Conservation (phyloP, 345 rosid genomes). For the Citrus cavaleriei region DNA sequence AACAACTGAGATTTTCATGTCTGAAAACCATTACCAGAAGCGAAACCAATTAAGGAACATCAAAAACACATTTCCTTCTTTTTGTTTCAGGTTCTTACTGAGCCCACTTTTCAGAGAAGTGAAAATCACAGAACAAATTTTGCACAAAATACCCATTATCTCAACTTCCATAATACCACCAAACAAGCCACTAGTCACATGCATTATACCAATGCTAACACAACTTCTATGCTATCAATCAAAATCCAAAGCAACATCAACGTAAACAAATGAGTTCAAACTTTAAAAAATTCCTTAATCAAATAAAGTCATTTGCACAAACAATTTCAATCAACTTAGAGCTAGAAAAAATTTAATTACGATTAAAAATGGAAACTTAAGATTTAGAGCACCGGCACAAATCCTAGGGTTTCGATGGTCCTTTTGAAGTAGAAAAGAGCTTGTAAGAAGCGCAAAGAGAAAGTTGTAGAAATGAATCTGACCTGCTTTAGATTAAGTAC, state of each 20-base stretch:
- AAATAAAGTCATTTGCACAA: background rate
- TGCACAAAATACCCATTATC: background rate
- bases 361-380: background rate
- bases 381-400: slow-evolving; percentile 8
- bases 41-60: background rate
- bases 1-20: background rate
- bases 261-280: background rate
- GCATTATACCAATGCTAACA: slow-evolving; percentile 2
- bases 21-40: background rate
- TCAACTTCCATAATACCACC: background rate
- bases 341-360: background rate
- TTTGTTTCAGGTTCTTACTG: background rate
- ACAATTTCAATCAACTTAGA: background rate
- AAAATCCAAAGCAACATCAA: slow-evolving; percentile 4
- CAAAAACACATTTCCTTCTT: background rate
- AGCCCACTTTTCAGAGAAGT: background rate
- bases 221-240: background rate
- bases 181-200: background rate
- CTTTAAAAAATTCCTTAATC: background rate
- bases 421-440: background rate
- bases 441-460: background rate
- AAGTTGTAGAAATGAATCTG: slow-evolving; percentile 13
- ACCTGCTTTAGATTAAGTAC: slow-evolving; percentile 1
- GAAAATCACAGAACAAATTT: background rate
- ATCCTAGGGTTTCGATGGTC: slow-evolving; percentile 15